These are phyloP conservation scores for Begonia masoniana DNA, from an alignment of 306 rosid genomes.

Conservation along the genomic window DNA sequence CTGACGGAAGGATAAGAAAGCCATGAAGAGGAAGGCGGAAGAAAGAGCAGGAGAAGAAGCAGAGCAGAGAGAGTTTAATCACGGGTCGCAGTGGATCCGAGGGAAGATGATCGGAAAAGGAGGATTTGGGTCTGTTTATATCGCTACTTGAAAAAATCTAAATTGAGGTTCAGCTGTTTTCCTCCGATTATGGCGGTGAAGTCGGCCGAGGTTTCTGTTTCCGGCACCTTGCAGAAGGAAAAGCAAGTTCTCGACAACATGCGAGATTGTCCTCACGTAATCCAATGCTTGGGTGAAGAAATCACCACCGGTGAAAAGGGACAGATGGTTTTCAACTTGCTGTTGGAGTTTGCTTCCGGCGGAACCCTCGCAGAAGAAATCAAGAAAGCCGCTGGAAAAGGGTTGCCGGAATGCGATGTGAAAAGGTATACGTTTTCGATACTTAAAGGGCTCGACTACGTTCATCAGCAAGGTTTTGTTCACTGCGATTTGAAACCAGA, in stretches of 20 bases:
- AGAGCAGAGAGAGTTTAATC: constrained; percentile 1
- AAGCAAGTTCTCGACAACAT: constrained; percentile 8
- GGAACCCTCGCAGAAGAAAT: constrained; percentile 14
- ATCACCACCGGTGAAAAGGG: constrained; percentile 7
- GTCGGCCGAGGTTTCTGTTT: constrained; percentile 12
- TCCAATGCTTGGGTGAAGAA: constrained; percentile 14
- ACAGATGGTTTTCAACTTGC: constrained; percentile 13
- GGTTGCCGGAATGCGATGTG: constrained; percentile 12
- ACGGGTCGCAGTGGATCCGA: constrained; percentile 9
- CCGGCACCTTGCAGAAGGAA: constrained; percentile 15
- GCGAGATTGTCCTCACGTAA: constrained; percentile 7
- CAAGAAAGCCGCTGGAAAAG: constrained; percentile 2
- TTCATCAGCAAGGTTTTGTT: constrained; percentile 8
- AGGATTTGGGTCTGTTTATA: constrained; percentile 18
- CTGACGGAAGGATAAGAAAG: not conserved
- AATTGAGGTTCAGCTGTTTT: not conserved
- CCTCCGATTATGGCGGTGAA: constrained; percentile 18
- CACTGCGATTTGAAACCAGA: constrained; percentile 26
- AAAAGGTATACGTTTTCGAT: constrained; percentile 7
- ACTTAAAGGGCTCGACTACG: constrained; percentile 13
- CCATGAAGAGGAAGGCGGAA: constrained; percentile 9
- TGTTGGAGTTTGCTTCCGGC: constrained; percentile 18
- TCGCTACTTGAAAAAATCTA: constrained; percentile 13
- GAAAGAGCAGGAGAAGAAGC: not conserved
- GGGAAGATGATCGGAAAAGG: constrained; percentile 17